A percentile compares a stretch with the other conserved stretches of the same genome.
Evolutionary conservation across 1,284 basidiomycete genomes (phyloP).

Genomic region (Trametes pubescens): DNA sequence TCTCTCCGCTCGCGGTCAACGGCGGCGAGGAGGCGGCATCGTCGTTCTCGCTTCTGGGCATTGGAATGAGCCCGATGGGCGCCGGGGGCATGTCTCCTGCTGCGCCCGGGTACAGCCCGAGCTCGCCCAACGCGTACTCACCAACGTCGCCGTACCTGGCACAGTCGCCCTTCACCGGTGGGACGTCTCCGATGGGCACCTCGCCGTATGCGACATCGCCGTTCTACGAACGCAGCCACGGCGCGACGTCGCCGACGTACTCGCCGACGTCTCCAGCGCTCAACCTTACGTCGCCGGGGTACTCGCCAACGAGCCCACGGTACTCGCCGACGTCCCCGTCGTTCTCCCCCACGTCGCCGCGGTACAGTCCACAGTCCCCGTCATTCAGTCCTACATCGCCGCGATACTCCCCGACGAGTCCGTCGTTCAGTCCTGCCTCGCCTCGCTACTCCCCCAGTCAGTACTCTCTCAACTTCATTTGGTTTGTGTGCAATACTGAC

Average conservation of each 20-base stretch:
- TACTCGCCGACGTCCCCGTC: conserved; percentile 89
- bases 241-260: conserved; percentile 84
- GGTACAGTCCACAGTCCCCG: conserved; percentile 84
- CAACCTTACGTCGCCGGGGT: conserved; percentile 82
- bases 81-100: conserved; percentile 84
- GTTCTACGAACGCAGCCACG: conserved; percentile 73
- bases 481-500: conserved; percentile 29
- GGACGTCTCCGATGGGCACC: conserved; percentile 83
- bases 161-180: conserved; percentile 80
- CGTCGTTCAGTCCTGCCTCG: conserved; percentile 87
- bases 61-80: conserved; percentile 84
- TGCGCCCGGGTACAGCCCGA: conserved; percentile 81
- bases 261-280: conserved; percentile 86
- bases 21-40: conserved; percentile 80
- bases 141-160: conserved; percentile 91
- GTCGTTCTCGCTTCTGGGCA: conserved; percentile 77
- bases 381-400: conserved; percentile 89
- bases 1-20: conserved; percentile 93
- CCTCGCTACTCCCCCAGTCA: conserved; percentile 86
- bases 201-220: conserved; percentile 84
- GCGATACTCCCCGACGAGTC: conserved; percentile 85
- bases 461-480: conserved; percentile 41
- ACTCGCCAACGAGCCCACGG: conserved; percentile 88
- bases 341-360: conserved; percentile 86
- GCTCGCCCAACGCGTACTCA: conserved; percentile 85